Percentiles rank a stretch among this genome's conserved stretches.
Conservation (phyloP, 2,329 filamentous ascomycete genomes). For the Colletotrichum agaves region DNA sequence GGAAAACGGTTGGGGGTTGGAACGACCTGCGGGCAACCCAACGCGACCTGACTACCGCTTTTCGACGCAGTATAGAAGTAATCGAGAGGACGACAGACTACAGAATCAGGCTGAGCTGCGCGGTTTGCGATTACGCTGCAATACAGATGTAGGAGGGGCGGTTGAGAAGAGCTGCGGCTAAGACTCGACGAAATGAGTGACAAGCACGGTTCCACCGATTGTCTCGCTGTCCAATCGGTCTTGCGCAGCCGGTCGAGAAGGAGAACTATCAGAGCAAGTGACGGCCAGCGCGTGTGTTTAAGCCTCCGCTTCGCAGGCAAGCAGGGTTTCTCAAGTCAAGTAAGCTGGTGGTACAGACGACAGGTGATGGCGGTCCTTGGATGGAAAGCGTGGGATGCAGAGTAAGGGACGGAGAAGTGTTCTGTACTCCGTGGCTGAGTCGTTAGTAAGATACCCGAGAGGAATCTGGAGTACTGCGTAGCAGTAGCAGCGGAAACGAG, state of each 20-base stretch:
- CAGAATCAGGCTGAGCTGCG: constrained; percentile 33
- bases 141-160: constrained; percentile 29
- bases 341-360: constrained; percentile 13
- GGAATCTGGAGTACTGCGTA: background rate
- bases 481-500: background rate
- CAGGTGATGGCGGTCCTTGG: background rate
- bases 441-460: constrained; percentile 15
- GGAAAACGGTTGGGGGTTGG: constrained; percentile 10
- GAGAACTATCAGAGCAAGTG: background rate
- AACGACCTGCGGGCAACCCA: constrained; percentile 21
- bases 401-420: constrained; percentile 2
- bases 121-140: constrained; percentile 31
- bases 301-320: constrained; percentile 8
- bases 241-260: constrained; percentile 15
- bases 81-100: background rate
- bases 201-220: constrained; percentile 29
- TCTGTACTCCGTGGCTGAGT: background rate
- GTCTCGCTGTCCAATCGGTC: constrained; percentile 18
- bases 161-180: constrained; percentile 34
- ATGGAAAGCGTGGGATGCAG: background rate
- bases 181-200: constrained; percentile 34
- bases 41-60: constrained; percentile 20
- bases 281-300: constrained; percentile 16
- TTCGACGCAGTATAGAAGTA: background rate
- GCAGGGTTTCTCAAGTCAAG: background rate